phyloP scores from a whole-genome alignment of 2,329 filamentous ascomycete species.

The Fusarium praegraminearum region DNA sequence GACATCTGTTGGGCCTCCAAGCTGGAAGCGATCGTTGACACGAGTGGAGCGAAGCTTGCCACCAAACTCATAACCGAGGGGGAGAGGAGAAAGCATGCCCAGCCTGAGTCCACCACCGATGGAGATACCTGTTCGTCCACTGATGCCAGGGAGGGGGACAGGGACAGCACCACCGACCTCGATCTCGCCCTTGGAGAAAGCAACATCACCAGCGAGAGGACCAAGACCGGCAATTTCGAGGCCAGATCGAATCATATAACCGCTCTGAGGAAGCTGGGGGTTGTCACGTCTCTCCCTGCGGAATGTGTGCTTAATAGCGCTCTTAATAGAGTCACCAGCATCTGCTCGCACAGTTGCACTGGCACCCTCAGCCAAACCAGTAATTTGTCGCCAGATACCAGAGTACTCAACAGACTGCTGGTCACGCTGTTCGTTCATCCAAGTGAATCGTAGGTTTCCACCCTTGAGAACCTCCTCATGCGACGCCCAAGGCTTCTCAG shows the following conservation, averaged over 20 bases:
- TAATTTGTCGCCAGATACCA: slow-evolving; percentile 88
- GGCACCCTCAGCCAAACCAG: slow-evolving; percentile 78
- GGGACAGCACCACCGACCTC: slow-evolving; percentile 83
- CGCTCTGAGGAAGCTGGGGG: slow-evolving; percentile 83
- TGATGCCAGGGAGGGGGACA: slow-evolving; percentile 76
- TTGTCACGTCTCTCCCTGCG: slow-evolving; percentile 84
- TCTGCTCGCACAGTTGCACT: slow-evolving; percentile 85
- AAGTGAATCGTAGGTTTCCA: slow-evolving; percentile 80
- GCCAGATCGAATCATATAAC: slow-evolving; percentile 82
- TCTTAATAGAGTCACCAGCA: slow-evolving; percentile 92
- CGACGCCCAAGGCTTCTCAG: slow-evolving; percentile 90
- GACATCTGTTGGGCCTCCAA: slow-evolving; percentile 94
- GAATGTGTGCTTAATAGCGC: slow-evolving; percentile 84
- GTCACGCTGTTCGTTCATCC: slow-evolving; percentile 73
- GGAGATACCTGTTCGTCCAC: slow-evolving; percentile 79
- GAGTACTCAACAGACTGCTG: slow-evolving; percentile 84
- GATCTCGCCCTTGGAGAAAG: slow-evolving; percentile 93
- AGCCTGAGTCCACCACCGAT: slow-evolving; percentile 84
- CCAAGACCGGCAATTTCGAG: slow-evolving; percentile 91
- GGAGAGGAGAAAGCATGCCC: slow-evolving; percentile 85
- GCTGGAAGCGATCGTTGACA: slow-evolving; percentile 93
- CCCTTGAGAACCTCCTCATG: slow-evolving; percentile 91
- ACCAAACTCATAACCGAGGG: slow-evolving; percentile 67
- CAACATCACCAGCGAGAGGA: slow-evolving; percentile 85
- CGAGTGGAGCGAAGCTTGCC: slow-evolving; percentile 74